These are phyloP conservation scores for Aspergillus clavatus DNA, from an alignment of 2,329 filamentous ascomycete species.

Conservation along the genomic window DNA sequence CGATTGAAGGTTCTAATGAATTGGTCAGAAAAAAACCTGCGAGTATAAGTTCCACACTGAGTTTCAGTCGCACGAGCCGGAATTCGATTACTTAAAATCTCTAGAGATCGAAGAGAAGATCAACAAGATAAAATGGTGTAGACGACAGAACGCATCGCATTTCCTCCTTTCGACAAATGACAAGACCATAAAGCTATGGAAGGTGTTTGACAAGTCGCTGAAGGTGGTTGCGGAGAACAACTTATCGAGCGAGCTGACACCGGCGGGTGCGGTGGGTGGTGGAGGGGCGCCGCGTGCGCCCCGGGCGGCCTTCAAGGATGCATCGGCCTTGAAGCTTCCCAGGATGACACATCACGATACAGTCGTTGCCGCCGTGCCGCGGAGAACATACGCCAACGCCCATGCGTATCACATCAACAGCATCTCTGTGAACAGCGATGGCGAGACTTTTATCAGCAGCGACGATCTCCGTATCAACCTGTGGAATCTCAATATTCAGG, in stretches of 20 bases:
- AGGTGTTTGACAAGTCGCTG: constrained; percentile 98
- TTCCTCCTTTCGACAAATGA: constrained; percentile 98
- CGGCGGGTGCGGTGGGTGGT: constrained; percentile 64
- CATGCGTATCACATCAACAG: constrained; percentile 99
- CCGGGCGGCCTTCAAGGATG: constrained; percentile 70
- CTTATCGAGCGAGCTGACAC: constrained; percentile 87
- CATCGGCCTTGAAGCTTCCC: constrained; percentile 83
- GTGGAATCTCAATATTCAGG: constrained; percentile 98
- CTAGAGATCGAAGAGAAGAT: constrained; percentile 99
- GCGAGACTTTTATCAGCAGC: constrained; percentile 98
- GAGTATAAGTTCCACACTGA: constrained; percentile 99
- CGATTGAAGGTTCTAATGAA: constrained; percentile 29
- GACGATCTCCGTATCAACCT: constrained; percentile 97
- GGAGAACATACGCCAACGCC: constrained; percentile 94
- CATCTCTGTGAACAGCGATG: constrained; percentile 99
- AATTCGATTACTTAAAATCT: constrained; percentile 99
- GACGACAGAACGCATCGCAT: constrained; percentile 95
- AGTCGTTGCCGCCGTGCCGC: constrained; percentile 91
- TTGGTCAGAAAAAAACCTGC: constrained; percentile 90
- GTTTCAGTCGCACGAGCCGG: constrained; percentile 98
- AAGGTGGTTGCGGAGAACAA: constrained; percentile 99
- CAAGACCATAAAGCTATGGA: constrained; percentile 99
- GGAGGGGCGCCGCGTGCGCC: constrained; percentile 72
- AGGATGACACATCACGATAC: constrained; percentile 97
- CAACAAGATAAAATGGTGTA: constrained; percentile 99